Conservation (phyloP, 768 basidiomycete species). For the Gautieria morchelliformis region DNA sequence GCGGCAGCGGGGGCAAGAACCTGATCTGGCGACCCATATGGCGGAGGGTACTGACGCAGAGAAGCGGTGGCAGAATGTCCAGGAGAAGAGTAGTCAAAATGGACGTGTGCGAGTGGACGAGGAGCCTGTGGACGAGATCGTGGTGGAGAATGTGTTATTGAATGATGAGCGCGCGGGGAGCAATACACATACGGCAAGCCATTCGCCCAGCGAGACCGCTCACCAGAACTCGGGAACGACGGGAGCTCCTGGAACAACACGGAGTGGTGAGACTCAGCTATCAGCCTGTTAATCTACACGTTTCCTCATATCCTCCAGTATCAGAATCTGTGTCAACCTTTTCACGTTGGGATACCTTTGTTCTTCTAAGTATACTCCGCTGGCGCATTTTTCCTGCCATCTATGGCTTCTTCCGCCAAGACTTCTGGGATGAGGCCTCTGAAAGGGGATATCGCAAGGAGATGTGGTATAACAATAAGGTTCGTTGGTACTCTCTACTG, state of each 20-base stretch:
- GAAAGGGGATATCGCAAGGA: slow-evolving; percentile 8
- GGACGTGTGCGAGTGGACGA: slow-evolving; percentile 1
- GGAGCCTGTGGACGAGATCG: slow-evolving; percentile 9
- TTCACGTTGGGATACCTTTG: neutral
- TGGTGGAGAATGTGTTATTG: slow-evolving; percentile 9
- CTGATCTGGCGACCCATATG: neutral
- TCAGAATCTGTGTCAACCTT: neutral
- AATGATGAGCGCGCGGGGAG: neutral
- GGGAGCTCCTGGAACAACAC: neutral
- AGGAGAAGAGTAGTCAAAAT: neutral
- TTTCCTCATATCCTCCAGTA: too few relatives aligned
- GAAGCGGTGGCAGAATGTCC: slow-evolving; percentile 7
- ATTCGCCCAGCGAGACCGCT: neutral
- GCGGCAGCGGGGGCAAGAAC: neutral
- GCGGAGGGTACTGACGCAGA: neutral
- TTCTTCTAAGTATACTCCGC: neutral
- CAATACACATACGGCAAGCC: neutral
- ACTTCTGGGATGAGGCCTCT: slow-evolving; percentile 3
- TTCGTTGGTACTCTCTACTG: neutral
- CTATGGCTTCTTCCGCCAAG: slow-evolving; percentile 1
- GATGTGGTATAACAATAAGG: slow-evolving; percentile 8
- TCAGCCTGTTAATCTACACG: neutral
- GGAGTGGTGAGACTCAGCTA: neutral
- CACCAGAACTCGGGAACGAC: neutral
- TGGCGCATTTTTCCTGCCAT: slow-evolving; percentile 8